Percentiles rank a stretch among this genome's conserved stretches.
These are phyloP conservation scores for Triticum monococcum DNA, from an alignment of 176 grass and related monocot genomes.

Conservation along the genomic window DNA sequence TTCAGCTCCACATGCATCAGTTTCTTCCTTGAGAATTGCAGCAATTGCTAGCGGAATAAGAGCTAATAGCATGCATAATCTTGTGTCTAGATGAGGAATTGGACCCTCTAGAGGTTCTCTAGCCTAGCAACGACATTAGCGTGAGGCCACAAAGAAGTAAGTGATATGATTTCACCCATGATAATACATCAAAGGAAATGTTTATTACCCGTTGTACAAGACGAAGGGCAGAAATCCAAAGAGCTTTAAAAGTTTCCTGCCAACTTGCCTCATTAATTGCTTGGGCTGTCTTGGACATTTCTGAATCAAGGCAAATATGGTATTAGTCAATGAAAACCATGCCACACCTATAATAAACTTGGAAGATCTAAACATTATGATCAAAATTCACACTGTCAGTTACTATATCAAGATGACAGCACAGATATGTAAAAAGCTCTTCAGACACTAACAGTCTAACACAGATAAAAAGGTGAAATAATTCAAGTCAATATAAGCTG, in stretches of 20 bases:
- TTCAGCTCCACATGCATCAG: slow-evolving; percentile 36
- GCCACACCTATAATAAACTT: not conserved
- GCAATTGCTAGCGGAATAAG: slow-evolving; percentile 76
- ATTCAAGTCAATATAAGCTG: not conserved
- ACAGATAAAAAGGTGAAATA: not conserved
- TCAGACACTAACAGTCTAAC: not conserved
- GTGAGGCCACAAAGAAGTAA: slow-evolving; percentile 24
- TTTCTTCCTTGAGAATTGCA: slow-evolving; percentile 77
- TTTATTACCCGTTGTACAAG: slow-evolving; percentile 81
- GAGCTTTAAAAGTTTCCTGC: slow-evolving; percentile 97
- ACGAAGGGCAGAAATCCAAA: slow-evolving; percentile 93
- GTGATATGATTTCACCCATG: slow-evolving; percentile 18
- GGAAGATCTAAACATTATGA: not conserved
- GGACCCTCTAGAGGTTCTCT: slow-evolving; percentile 86
- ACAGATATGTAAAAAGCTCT: not conserved
- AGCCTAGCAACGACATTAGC: slow-evolving; percentile 53
- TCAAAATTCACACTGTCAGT: not conserved
- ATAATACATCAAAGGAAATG: slow-evolving; percentile 19
- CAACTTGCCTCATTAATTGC: slow-evolving; percentile 87
- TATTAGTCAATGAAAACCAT: slow-evolving; percentile 12
- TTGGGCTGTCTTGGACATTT: slow-evolving; percentile 77
- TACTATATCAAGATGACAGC: slow-evolving; percentile 1
- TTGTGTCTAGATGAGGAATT: slow-evolving; percentile 78
- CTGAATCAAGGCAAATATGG: slow-evolving; percentile 45
- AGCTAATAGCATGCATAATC: slow-evolving; percentile 83